phyloP scores from a whole-genome alignment of 2,329 filamentous ascomycete genomes.

The Ceratocystis eucalypticola region DNA sequence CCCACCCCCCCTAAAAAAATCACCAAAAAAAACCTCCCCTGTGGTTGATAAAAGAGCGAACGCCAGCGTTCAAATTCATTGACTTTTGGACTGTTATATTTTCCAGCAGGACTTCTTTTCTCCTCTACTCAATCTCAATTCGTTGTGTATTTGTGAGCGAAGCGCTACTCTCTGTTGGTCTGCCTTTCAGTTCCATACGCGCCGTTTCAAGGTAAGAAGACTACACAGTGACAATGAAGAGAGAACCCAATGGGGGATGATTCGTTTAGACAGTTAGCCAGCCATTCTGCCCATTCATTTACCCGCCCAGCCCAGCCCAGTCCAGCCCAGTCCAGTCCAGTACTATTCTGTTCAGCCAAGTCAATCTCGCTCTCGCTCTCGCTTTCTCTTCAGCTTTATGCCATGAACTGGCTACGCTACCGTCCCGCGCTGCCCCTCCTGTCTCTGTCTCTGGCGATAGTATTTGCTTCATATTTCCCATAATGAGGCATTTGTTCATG shows the following conservation, averaged over 20 bases:
- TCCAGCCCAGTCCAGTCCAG: neutral
- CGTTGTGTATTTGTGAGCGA: slow-evolving; percentile 16
- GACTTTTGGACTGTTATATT: slow-evolving; percentile 15
- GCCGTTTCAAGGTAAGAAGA: slow-evolving; percentile 12
- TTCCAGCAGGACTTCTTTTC: slow-evolving; percentile 14
- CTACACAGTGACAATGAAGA: neutral
- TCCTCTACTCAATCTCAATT: slow-evolving; percentile 10
- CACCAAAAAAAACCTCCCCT: slow-evolving; percentile 7
- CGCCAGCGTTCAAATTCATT: slow-evolving; percentile 7
- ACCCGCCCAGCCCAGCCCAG: neutral
- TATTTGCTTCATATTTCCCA: no score
- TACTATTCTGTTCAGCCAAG: neutral
- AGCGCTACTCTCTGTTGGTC: slow-evolving; percentile 18
- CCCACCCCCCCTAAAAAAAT: slow-evolving; percentile 1
- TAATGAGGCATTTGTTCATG: no score
- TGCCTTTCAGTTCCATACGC: slow-evolving; percentile 18
- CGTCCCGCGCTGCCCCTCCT: neutral
- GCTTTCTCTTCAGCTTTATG: neutral
- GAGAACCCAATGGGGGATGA: neutral
- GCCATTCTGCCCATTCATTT: no score
- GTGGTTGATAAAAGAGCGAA: slow-evolving; percentile 11
- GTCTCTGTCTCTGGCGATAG: no score
- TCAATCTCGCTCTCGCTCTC: neutral
- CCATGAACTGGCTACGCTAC: neutral
- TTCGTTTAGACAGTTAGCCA: neutral